Base-by-base conservation (phyloP, 176 grass and related monocot species). In the Otatea glauca region DNA sequence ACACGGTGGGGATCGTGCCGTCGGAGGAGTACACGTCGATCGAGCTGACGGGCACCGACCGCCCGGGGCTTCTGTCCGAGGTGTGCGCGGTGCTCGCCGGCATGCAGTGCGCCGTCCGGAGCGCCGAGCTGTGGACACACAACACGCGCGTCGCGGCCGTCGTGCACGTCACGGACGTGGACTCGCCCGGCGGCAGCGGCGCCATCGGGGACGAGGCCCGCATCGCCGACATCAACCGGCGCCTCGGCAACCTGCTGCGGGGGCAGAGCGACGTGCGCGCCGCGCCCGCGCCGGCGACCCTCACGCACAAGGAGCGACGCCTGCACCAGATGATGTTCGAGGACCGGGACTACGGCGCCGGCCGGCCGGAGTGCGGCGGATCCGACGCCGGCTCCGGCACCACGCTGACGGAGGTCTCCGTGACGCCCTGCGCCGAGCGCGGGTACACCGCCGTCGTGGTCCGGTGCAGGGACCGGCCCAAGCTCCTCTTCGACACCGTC, bases 261-360 rank as follows among this genome's bases (percentile, higher is more conserved):
- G 81, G 72, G 0, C 85, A 83, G 25, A 74, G 50, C 68, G 82
- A 77, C n/a, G 66, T 76, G 34, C 67, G 80, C 35, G 72, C 81
- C 15, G 86, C 65, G 12, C 65, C 68, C 16, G 41, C 79, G 14
- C 24, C 83, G 35, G 62, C 60, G 9, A 53, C 41, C 41, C 73
- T 74, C 4, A 87, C 88, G 11, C 92, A 92, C 85, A 97, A 84
- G 35, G 92, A 97, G 65, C 85, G 94, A 50, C 86, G 94, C 7
- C 83, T 97, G 35, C 94, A 97, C 85, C 94, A 97, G 75, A 92
- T 97, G 92, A 94, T 97, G 92, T 92, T 89, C 76, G 88, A 81
- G 42, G 94, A 94, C 49, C 16, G 83, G 9, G 81, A 88, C 68
- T 89, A 81, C 49, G 43, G 59, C 37, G 53, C 39, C 32, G 23